Base-by-base conservation (phyloP, 176 grass and related monocot species). In the Juncus effusus region DNA sequence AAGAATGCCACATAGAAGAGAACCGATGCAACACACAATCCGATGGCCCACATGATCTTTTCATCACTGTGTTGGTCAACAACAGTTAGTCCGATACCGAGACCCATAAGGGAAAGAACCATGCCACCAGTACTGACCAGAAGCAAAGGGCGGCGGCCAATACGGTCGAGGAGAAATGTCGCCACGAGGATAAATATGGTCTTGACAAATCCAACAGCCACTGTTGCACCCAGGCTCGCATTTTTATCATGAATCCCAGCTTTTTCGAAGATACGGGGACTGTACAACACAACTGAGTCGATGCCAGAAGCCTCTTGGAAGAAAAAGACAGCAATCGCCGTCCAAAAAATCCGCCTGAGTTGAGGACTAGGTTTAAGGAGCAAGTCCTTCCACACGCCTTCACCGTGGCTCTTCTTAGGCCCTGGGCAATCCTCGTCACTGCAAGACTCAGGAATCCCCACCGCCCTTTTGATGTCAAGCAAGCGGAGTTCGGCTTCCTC, bases 401-500 rank as follows among this genome's bases (percentile, higher is more conserved):
- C 44, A n/a, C 50, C 63, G 8, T 57, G 36, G 38, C 42, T 71
- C 54, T 71, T 55, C 38, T 71, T 71, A 16, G 53, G 2, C 7
- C 28, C 41, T 47, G 44, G 44, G 44, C 4, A 5, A 47, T 63
- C 61, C 6, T 2, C 13, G 2, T 16, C 35, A 0, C 37, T 16
- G 36, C 1, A 5, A 60, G 2, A 6, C 12, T 16, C 11, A 4
- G 11, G 28, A 16, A 77, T 57, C 36, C 12, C 57, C n/a, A 76
- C 84, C 40, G 83, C 81, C 12, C 78, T 79, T 56, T 87, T 51
- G 65, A 91, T 91, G 36, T 91, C 84, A 2, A 41, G 63, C 38
- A 91, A 74, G 28, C 77, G 77, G 35, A 68, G 61, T 3, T 69
- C 49, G 11, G 80, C 63, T 72, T 84, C 88, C 13, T 78, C 84